Conservation (phyloP, 768 basidiomycete species). For the Rhizopogon vinicolor region DNA sequence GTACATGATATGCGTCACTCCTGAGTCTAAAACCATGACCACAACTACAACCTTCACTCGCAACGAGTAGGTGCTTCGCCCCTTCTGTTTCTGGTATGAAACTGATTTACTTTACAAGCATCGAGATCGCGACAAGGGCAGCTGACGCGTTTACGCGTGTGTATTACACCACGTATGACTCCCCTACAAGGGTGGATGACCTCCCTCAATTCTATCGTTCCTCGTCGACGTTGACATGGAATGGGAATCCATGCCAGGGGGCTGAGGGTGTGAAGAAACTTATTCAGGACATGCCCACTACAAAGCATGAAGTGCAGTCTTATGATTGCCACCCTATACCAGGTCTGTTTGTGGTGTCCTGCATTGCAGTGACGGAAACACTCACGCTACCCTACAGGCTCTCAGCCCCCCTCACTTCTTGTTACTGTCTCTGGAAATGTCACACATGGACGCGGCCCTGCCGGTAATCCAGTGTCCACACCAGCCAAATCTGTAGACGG, state of each 20-base stretch:
- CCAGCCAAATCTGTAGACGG: constrained; percentile 55
- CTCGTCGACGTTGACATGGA: constrained; percentile 77
- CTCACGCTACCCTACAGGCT: constrained; percentile 39
- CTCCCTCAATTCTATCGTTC: constrained; percentile 79
- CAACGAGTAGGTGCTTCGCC: constrained; percentile 46
- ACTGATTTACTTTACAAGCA: constrained; percentile 38
- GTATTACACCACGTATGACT: constrained; percentile 82
- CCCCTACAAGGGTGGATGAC: constrained; percentile 67
- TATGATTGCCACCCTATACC: constrained; percentile 91
- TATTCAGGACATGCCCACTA: constrained; percentile 67
- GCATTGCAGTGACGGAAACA: not conserved
- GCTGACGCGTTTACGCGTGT: constrained; percentile 81
- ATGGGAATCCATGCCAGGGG: constrained; percentile 77
- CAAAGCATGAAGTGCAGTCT: constrained; percentile 82
- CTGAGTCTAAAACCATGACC: constrained; percentile 1
- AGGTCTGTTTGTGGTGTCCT: constrained; percentile 37
- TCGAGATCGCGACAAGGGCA: constrained; percentile 81
- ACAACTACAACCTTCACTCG: constrained; percentile 40
- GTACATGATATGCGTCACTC: too few relatives aligned
- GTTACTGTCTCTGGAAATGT: constrained; percentile 81
- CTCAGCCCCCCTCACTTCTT: constrained; percentile 72
- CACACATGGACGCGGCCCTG: constrained; percentile 57
- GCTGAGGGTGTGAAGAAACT: constrained; percentile 62
- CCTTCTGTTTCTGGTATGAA: constrained; percentile 9
- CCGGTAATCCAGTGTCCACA: constrained; percentile 52